Evolutionary conservation across 805 yeast genomes (phyloP).

Genomic region (Metschnikowia kunwiensis): DNA sequence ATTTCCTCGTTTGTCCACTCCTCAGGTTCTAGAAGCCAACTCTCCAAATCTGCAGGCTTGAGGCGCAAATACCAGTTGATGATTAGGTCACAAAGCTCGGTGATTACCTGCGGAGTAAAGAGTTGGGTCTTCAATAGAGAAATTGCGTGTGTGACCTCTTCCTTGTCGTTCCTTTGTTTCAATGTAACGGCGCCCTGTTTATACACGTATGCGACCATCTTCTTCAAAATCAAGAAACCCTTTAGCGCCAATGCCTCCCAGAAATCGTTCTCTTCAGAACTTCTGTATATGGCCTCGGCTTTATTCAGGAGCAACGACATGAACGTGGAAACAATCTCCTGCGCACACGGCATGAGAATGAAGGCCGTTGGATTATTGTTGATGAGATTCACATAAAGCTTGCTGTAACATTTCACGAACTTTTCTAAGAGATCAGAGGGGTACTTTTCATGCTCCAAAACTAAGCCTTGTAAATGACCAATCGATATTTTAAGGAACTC

Average conservation of each 20-base stretch:
- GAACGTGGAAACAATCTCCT: conserved; percentile 58
- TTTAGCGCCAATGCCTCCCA: conserved; percentile 76
- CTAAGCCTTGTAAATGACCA: conserved; percentile 56
- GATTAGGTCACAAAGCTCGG: conserved; percentile 60
- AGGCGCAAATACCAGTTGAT: conserved; percentile 72
- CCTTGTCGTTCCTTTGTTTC: conserved; percentile 61
- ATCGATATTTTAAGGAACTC: conserved; percentile 60
- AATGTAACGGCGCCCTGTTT: conserved; percentile 67
- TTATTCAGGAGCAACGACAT: conserved; percentile 59
- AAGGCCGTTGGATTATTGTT: conserved; percentile 66
- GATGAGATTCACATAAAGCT: conserved; percentile 61
- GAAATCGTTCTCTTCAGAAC: conserved; percentile 54
- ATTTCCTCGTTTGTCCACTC: conserved; percentile 88
- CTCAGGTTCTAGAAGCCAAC: conserved; percentile 86
- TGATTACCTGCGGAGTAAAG: conserved; percentile 55
- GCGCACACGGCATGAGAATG: conserved; percentile 61
- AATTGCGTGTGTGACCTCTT: conserved; percentile 59
- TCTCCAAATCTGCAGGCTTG: conserved; percentile 71
- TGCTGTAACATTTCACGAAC: conserved; percentile 71
- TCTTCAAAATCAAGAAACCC: conserved; percentile 61
- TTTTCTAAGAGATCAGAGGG: conserved; percentile 56
- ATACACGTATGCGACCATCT: conserved; percentile 56
- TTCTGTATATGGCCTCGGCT: conserved; percentile 62
- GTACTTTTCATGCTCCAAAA: conserved; percentile 50
- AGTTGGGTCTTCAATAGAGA: conserved; percentile 49